phyloP scores from a whole-genome alignment of 257 asterid species.

The Asclepias syriaca region DNA sequence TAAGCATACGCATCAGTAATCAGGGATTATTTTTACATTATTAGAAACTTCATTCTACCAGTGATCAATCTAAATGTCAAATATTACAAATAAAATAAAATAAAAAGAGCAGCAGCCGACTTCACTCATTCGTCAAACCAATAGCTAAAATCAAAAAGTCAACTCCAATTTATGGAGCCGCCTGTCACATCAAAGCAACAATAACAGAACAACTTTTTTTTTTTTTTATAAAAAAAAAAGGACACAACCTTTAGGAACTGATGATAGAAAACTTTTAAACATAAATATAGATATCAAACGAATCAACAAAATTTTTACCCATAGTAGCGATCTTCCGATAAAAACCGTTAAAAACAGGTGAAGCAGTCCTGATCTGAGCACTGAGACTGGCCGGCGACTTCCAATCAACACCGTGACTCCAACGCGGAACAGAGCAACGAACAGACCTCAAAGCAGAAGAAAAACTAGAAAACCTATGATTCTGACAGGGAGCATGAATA shows the following conservation, averaged over 20 bases:
- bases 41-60: background rate
- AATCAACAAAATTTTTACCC: constrained; percentile 37
- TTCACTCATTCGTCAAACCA: background rate
- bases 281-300: background rate
- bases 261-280: background rate
- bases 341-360: constrained; percentile 29
- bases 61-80: background rate
- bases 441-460: constrained; percentile 32
- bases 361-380: constrained; percentile 73
- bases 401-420: constrained; percentile 96
- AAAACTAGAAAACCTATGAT: constrained; percentile 39
- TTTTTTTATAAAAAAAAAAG: background rate
- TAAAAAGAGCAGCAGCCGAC: background rate
- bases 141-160: background rate
- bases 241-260: background rate
- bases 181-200: background rate
- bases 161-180: background rate
- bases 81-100: background rate
- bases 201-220: background rate
- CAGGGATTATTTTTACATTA: background rate
- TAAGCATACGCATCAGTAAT: background rate
- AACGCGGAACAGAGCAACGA: constrained; percentile 43
- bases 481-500: background rate
- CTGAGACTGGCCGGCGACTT: constrained; percentile 58
- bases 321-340: constrained; percentile 54